Evolutionary conservation across 495 filamentous ascomycete species (phyloP).

Genomic region (Lichenothelia convexa): DNA sequence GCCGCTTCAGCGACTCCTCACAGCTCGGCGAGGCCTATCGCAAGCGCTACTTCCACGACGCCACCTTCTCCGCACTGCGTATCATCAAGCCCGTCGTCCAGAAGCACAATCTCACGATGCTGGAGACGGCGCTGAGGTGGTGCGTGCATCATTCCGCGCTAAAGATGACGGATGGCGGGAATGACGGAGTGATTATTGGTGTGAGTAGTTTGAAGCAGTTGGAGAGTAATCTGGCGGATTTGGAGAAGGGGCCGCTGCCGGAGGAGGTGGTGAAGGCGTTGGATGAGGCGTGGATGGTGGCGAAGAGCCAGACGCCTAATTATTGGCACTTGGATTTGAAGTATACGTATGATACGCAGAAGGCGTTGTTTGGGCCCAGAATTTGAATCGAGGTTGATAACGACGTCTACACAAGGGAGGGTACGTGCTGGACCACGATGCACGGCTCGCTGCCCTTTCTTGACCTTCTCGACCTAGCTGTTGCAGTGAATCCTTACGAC

Average conservation of each 20-base stretch:
- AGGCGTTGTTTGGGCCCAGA: constrained; percentile 35
- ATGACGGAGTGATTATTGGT: constrained; percentile 70
- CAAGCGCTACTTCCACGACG: constrained; percentile 61
- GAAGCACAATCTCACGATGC: constrained; percentile 57
- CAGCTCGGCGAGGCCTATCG: constrained; percentile 47
- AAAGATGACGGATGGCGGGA: constrained; percentile 37
- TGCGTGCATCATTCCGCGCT: constrained; percentile 61
- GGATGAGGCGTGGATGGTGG: constrained; percentile 52
- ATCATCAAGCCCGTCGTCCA: constrained; percentile 54
- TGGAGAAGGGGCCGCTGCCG: constrained; percentile 78
- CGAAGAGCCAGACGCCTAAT: constrained; percentile 44
- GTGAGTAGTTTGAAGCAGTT: constrained; percentile 59
- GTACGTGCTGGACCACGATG: too few species aligned
- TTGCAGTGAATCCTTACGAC: too few species aligned
- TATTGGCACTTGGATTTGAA: constrained; percentile 38
- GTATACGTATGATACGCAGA: constrained; percentile 55
- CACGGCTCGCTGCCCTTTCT: too few species aligned
- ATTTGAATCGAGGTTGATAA: too few species aligned
- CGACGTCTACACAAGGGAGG: too few species aligned
- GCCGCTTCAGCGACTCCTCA: constrained; percentile 47
- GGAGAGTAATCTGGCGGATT: constrained; percentile 49
- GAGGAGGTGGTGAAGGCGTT: constrained; percentile 64
- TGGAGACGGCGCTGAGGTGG: constrained; percentile 79
- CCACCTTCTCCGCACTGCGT: constrained; percentile 56
- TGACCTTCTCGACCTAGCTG: too few species aligned